Conservation (phyloP, 768 basidiomycete genomes). For the Favolaschia claudopus region DNA sequence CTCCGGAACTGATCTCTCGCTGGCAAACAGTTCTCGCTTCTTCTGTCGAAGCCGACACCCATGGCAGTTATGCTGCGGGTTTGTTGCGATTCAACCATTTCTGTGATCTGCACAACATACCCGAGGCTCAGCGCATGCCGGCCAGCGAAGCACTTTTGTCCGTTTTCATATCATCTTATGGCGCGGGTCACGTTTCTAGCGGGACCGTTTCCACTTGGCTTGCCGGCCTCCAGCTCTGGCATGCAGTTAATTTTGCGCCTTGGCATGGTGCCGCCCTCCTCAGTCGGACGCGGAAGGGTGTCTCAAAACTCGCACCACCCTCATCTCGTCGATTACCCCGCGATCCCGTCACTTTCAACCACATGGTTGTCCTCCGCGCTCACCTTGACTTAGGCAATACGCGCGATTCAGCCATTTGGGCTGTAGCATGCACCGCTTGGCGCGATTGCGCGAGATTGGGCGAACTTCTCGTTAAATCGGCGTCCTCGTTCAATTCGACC, state of each 20-base stretch:
- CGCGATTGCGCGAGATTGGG: background rate
- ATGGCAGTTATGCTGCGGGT: background rate
- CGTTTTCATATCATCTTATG: slow-evolving; percentile 26
- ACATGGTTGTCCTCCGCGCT: background rate
- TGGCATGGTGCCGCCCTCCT: background rate
- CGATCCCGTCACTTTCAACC: background rate
- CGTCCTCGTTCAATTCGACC: background rate
- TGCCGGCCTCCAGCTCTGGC: background rate
- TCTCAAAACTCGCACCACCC: background rate
- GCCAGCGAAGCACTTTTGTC: slow-evolving; percentile 29
- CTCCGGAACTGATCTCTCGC: background rate
- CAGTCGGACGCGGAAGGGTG: background rate
- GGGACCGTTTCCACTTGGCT: background rate
- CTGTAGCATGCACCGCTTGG: background rate
- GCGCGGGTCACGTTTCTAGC: background rate
- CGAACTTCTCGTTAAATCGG: background rate
- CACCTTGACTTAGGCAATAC: background rate
- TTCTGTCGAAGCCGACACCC: background rate
- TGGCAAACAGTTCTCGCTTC: background rate
- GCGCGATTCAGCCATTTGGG: too few relatives aligned
- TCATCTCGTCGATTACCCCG: background rate
- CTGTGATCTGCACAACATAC: background rate
- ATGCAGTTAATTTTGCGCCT: background rate
- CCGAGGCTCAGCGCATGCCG: background rate
- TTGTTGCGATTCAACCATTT: background rate